These are phyloP conservation scores for Pulveroboletus sp. DNA, from an alignment of 768 basidiomycete species.

Conservation along the genomic window DNA sequence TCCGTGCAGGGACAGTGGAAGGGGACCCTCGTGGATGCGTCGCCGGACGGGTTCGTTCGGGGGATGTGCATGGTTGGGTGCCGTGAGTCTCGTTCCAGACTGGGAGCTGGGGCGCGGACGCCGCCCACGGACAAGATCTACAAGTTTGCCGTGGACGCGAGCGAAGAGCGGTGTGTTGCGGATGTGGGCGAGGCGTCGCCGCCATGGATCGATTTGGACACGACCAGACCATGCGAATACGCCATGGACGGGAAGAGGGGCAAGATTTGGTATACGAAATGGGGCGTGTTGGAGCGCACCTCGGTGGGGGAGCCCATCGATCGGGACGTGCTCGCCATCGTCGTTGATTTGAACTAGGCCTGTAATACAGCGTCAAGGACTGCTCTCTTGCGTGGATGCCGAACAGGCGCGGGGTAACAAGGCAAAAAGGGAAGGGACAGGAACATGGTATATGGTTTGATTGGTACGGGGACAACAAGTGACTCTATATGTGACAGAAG, in stretches of 20 bases:
- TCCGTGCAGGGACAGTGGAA: constrained; percentile 10
- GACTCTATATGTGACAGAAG: not conserved
- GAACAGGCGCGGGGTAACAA: no score
- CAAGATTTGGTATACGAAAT: constrained; percentile 11
- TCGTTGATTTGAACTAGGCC: constrained; percentile 12
- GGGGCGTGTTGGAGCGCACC: constrained; percentile 2
- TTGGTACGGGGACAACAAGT: not conserved
- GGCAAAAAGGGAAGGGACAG: not conserved
- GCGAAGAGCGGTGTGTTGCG: constrained; percentile 7
- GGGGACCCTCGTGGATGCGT: constrained; percentile 14
- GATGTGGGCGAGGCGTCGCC: constrained; percentile 13
- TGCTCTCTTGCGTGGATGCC: not conserved
- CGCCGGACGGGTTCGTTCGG: constrained; percentile 14
- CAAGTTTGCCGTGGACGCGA: constrained; percentile 21
- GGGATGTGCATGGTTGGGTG: constrained; percentile 5
- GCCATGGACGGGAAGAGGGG: constrained; percentile 12
- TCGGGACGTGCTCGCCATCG: constrained; percentile 5
- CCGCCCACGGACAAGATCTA: not conserved
- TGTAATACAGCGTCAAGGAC: not conserved
- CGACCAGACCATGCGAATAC: constrained; percentile 1
- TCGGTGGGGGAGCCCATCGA: not conserved
- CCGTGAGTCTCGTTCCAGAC: no score
- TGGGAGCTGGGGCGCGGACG: not conserved
- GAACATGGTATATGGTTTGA: not conserved
- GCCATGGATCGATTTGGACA: constrained; percentile 3